These are phyloP conservation scores for Syncephalastrum racemosum DNA, from an alignment of 371 early-diverging fungal genomes.

Conservation along the genomic window DNA sequence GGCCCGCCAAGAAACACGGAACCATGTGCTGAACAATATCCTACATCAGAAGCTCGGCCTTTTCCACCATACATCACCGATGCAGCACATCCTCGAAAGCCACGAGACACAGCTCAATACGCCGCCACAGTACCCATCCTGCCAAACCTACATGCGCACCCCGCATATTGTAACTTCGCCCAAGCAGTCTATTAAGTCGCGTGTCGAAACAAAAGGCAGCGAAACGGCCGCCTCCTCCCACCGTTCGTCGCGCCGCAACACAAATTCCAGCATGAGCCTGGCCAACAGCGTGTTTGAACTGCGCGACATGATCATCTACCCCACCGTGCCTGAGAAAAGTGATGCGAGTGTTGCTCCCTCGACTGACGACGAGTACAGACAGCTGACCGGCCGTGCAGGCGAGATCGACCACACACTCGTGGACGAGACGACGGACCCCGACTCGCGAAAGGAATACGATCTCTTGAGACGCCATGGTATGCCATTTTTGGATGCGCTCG, in stretches of 20 bases:
- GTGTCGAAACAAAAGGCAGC: slow-evolving; percentile 9
- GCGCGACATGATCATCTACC: slow-evolving; percentile 7
- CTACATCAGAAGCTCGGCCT: slow-evolving; percentile 73
- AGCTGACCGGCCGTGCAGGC: slow-evolving; percentile 4
- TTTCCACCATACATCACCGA: slow-evolving; percentile 56
- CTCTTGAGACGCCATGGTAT: slow-evolving; percentile 57
- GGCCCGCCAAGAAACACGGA: slow-evolving; percentile 56
- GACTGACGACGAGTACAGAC: slow-evolving; percentile 17
- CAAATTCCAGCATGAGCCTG: not conserved
- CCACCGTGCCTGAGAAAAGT: slow-evolving; percentile 11
- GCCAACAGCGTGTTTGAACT: slow-evolving; percentile 5
- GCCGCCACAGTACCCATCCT: slow-evolving; percentile 7
- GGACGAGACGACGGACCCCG: slow-evolving; percentile 1
- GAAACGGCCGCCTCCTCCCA: slow-evolving; percentile 1
- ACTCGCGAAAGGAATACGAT: slow-evolving; percentile 37
- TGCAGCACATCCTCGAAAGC: slow-evolving; percentile 23
- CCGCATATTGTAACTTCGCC: slow-evolving; percentile 29
- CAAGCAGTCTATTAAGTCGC: slow-evolving; percentile 1
- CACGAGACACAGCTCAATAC: slow-evolving; percentile 5
- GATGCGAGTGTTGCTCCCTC: not conserved
- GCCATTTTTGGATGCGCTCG: slow-evolving; percentile 55
- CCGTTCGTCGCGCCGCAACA: slow-evolving; percentile 2
- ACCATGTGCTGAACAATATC: slow-evolving; percentile 55
- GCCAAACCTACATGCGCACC: slow-evolving; percentile 10
- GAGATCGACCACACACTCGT: slow-evolving; percentile 20